A percentile compares a stretch with the other conserved stretches of the same genome.
Conservation (phyloP, 495 filamentous ascomycete species). For the Bathelium albidoporum region DNA sequence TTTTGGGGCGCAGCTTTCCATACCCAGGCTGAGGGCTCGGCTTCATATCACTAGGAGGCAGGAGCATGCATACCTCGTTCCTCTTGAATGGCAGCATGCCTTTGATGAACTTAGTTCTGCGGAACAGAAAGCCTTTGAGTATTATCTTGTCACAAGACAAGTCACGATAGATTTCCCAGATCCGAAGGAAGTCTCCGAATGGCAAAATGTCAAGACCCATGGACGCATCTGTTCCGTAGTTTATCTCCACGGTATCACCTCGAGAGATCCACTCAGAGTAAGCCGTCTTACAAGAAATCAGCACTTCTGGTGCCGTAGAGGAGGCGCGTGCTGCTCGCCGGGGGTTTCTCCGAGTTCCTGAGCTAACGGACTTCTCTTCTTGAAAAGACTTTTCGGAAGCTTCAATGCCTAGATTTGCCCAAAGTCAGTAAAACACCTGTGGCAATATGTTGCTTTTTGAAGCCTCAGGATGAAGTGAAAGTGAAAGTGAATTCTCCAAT, state of each 20-base stretch:
- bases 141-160: constrained; percentile 8
- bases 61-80: constrained; percentile 50
- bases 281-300: not conserved
- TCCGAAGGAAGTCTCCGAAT: constrained; percentile 19
- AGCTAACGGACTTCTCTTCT: no score
- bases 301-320: not conserved
- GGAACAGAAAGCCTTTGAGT: constrained; percentile 16
- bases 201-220: not conserved
- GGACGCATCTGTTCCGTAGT: not conserved
- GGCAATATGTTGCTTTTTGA: no score
- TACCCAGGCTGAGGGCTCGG: no score
- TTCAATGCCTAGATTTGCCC: no score
- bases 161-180: constrained; percentile 18
- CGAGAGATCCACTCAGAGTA: not conserved
- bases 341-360: not conserved
- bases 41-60: no score
- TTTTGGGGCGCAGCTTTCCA: no score
- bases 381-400: no score
- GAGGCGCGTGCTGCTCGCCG: not conserved
- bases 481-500: no score
- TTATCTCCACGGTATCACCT: not conserved
- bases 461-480: no score
- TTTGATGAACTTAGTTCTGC: constrained; percentile 16
- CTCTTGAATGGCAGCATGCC: constrained; percentile 15
- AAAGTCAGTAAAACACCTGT: no score